phyloP scores from a whole-genome alignment of 2,329 filamentous ascomycete species.

The Fusarium phyllophilum region DNA sequence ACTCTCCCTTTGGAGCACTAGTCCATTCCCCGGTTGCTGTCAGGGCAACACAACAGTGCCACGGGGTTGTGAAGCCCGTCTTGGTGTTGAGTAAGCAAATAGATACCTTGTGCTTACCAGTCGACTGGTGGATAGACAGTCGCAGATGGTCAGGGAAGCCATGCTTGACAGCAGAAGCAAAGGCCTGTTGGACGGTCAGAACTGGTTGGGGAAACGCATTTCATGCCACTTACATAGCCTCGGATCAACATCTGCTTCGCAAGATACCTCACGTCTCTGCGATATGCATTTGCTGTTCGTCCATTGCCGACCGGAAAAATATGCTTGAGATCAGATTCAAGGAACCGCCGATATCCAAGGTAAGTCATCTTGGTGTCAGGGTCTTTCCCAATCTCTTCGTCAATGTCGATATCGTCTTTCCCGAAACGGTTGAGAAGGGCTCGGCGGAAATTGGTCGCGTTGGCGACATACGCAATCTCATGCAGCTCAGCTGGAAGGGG shows the following conservation, averaged over 20 bases:
- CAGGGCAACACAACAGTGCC: slow-evolving; percentile 42
- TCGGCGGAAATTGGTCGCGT: slow-evolving; percentile 45
- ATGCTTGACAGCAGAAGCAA: slow-evolving; percentile 42
- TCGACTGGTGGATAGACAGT: slow-evolving; percentile 47
- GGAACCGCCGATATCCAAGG: slow-evolving; percentile 44
- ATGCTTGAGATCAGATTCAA: slow-evolving; percentile 45
- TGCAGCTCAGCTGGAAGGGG: slow-evolving; percentile 51
- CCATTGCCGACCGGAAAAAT: slow-evolving; percentile 40
- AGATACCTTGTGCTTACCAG: slow-evolving; percentile 43
- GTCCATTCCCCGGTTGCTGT: background rate
- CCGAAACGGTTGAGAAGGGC: slow-evolving; percentile 42
- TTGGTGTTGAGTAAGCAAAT: slow-evolving; percentile 45
- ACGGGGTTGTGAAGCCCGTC: slow-evolving; percentile 47
- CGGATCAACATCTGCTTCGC: slow-evolving; percentile 48
- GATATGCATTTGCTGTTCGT: slow-evolving; percentile 38
- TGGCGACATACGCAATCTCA: slow-evolving; percentile 54
- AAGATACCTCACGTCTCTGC: slow-evolving; percentile 42
- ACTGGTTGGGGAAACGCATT: fast-evolving
- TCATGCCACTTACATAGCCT: slow-evolving; percentile 38
- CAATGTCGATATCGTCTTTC: slow-evolving; percentile 41
- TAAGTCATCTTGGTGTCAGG: slow-evolving; percentile 46
- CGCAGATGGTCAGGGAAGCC: slow-evolving; percentile 43
- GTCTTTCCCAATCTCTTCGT: slow-evolving; percentile 44
- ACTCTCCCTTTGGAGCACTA: slow-evolving; percentile 13
- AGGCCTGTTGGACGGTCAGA: slow-evolving; percentile 36